These are phyloP conservation scores for Trematosphaeria pertusa DNA, from an alignment of 2,329 filamentous ascomycete species.

Conservation along the genomic window DNA sequence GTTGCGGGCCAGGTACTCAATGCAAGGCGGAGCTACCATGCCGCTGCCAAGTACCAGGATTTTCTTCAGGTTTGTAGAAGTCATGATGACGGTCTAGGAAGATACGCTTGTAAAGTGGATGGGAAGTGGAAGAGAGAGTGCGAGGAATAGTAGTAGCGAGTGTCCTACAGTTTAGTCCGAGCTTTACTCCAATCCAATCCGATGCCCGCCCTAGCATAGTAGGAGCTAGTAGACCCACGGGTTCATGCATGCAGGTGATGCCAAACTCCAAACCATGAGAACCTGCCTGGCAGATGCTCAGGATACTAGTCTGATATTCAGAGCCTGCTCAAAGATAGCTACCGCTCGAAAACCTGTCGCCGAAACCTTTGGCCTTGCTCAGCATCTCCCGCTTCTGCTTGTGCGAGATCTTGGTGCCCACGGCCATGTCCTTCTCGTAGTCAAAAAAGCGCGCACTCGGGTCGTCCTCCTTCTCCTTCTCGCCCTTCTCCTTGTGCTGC, in stretches of 20 bases:
- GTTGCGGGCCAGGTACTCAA: conserved; percentile 18
- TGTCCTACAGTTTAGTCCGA: no score
- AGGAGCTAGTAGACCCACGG: background rate
- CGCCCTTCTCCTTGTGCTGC: conserved; percentile 54
- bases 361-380: conserved; percentile 80
- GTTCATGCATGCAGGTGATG: background rate
- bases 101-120: no score
- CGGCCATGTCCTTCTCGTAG: conserved; percentile 89
- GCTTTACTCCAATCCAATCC: no score
- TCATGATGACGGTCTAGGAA: no score
- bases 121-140: no score
- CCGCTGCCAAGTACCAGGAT: conserved; percentile 19
- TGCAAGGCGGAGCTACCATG: conserved; percentile 17
- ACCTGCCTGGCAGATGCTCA: no score
- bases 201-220: background rate
- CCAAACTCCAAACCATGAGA: background rate
- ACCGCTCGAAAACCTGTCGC: conserved; percentile 80
- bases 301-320: no score
- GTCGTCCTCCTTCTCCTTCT: conserved; percentile 79
- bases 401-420: conserved; percentile 73
- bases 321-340: conserved; percentile 57
- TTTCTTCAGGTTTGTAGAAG: no score
- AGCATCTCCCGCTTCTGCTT: conserved; percentile 80
- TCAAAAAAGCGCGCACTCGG: conserved; percentile 90
- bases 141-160: background rate